Base-by-base conservation (phyloP, 192 early-diverging fungal species). In the Diversispora epigaea region DNA sequence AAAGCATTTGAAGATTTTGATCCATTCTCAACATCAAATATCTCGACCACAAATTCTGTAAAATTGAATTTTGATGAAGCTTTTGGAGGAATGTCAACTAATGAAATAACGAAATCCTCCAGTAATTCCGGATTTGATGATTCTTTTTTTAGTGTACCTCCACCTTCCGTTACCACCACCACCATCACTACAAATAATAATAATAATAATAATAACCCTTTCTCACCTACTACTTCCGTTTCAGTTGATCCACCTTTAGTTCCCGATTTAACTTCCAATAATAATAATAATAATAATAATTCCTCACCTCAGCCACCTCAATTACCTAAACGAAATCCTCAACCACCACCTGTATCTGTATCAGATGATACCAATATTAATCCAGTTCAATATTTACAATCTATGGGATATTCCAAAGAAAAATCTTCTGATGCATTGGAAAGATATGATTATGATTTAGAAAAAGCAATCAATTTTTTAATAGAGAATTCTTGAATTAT, bases 391-490 rank as follows among this genome's bases (percentile, higher is more conserved):
- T 81, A 84, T 4, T 75, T 94, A n/a, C 78, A 84, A 55, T 82
- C 79, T 67, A 92, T 94, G 90, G 92, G 92, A 0, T 94, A 92
- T 77, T 82, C 86, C 4, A 80, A 82, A 44, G 80, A 87, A 4
- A 89, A 90, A 77, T 87, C 88, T 10, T 80, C 86, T 21, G 81
- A 86, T 19, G 91, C 92, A 3, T 81, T 94, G 25, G 86, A 88
- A 49, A 85, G 80, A 80, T 89, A 85, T 72, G 90, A 92, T 66
- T 88, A 92, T 73, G 88, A 94, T 77, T 76, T 92, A 11, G 86
- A 91, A 74, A 87, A 87, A 77, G 91, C 92, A 0, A 84, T 87
- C 62, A 90, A 94, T 75, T 90, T 87, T 73, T 78, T 94, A 32
- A 75, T 92, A 57, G 91, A 92, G 62, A 84, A 89, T 63, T 12